Evolutionary conservation across 2,329 filamentous ascomycete genomes (phyloP).

Genomic region (Fusarium sp.): DNA sequence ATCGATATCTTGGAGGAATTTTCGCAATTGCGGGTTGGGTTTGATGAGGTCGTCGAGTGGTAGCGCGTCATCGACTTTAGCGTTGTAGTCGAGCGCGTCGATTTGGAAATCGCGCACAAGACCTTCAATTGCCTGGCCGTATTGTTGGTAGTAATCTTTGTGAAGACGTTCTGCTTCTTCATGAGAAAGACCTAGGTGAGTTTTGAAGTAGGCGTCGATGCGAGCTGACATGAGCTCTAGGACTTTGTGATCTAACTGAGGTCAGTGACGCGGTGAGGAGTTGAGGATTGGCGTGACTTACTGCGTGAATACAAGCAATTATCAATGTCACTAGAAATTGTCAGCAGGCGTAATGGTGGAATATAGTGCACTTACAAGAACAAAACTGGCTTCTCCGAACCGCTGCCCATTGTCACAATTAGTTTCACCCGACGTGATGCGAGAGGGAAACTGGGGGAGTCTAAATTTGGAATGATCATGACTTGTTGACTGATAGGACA

Average conservation of each 20-base stretch:
- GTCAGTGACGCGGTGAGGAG: neutral
- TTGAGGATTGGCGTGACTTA: conserved; percentile 53
- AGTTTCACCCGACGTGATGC: too few species aligned
- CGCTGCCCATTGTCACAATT: neutral
- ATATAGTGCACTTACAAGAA: conserved; percentile 51
- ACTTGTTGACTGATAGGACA: neutral
- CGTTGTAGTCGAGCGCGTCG: conserved; percentile 93
- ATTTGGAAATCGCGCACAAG: conserved; percentile 95
- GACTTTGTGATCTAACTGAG: conserved; percentile 73
- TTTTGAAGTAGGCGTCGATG: conserved; percentile 73
- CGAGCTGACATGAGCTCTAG: conserved; percentile 87
- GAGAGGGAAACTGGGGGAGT: fast-evolving
- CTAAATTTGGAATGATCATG: too few species aligned
- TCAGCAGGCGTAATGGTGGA: neutral
- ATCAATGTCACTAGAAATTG: conserved; percentile 85
- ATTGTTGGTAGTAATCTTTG: conserved; percentile 91
- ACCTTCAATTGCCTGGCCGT: conserved; percentile 96
- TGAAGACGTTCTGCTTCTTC: conserved; percentile 89
- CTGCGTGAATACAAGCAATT: conserved; percentile 95
- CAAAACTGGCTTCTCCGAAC: conserved; percentile 52
- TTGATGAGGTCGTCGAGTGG: conserved; percentile 87
- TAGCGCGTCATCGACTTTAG: conserved; percentile 94
- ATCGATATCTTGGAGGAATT: conserved; percentile 85
- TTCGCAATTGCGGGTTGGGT: conserved; percentile 78
- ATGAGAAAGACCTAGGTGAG: conserved; percentile 77